These are phyloP conservation scores for Tricholoma hemisulphureum DNA, from an alignment of 768 basidiomycete genomes.

Conservation along the genomic window DNA sequence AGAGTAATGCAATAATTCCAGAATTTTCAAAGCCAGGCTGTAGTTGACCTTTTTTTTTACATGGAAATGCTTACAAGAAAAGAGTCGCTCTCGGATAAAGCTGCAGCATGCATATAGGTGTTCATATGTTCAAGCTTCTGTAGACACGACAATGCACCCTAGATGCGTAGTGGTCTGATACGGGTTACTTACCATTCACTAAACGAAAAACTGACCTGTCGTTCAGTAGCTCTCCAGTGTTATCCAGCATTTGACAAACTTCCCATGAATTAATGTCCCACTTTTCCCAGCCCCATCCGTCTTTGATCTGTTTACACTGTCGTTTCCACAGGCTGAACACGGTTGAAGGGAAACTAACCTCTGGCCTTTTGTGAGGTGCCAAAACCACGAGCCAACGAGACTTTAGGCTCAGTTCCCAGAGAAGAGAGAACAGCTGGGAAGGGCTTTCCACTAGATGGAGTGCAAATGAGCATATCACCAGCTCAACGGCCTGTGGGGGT, in stretches of 20 bases:
- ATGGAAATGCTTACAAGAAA: no score
- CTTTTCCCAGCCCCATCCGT: slow-evolving; percentile 65
- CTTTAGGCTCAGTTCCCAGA: slow-evolving; percentile 63
- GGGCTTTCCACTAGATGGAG: slow-evolving; percentile 63
- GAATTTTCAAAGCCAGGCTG: slow-evolving; percentile 1
- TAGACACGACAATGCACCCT: slow-evolving; percentile 58
- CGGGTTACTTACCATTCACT: not conserved
- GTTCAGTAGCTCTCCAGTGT: slow-evolving; percentile 43
- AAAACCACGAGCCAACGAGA: slow-evolving; percentile 65
- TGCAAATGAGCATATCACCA: slow-evolving; percentile 74
- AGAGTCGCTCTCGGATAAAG: not conserved
- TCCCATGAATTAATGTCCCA: slow-evolving; percentile 56
- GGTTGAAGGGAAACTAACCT: slow-evolving; percentile 39
- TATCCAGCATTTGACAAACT: slow-evolving; percentile 39
- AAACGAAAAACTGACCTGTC: slow-evolving; percentile 39
- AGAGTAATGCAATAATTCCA: slow-evolving; percentile 1
- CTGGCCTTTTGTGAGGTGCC: slow-evolving; percentile 76
- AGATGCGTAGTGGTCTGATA: not conserved
- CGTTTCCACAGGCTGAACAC: not conserved
- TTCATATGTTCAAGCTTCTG: slow-evolving; percentile 38
- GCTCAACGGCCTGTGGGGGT: slow-evolving; percentile 39
- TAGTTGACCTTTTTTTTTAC: no score
- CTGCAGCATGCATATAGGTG: not conserved
- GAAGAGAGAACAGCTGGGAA: slow-evolving; percentile 61
- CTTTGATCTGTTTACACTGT: slow-evolving; percentile 48